These are phyloP conservation scores for Flueggea neowawraea DNA, from an alignment of 441 rosid genomes.

Conservation along the genomic window DNA sequence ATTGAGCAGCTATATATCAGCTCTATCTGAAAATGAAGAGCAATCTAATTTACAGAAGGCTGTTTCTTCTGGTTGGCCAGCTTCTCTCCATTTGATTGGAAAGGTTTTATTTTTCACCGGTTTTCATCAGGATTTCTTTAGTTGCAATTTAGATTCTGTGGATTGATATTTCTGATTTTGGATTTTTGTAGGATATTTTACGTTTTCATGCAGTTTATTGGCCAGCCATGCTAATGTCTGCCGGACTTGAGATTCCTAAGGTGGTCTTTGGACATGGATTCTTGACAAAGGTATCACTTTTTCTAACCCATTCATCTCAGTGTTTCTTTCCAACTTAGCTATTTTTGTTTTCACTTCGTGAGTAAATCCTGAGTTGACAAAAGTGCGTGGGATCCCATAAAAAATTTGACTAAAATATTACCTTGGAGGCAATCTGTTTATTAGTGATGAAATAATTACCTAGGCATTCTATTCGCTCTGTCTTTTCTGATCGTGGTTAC, in stretches of 20 bases:
- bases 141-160: no score
- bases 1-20: constrained; percentile 76
- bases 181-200: constrained; percentile 72
- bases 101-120: constrained; percentile 47
- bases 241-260: constrained; percentile 80
- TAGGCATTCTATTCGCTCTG: no score
- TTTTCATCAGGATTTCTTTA: constrained; percentile 5
- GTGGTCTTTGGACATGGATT: constrained; percentile 96
- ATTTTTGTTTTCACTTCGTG: no score
- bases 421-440: no score
- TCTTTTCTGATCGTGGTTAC: no score
- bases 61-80: constrained; percentile 91
- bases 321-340: not conserved
- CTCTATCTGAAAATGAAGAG: constrained; percentile 56
- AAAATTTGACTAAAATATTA: no score
- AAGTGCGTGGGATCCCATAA: no score
- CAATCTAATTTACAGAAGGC: constrained; percentile 58
- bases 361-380: no score
- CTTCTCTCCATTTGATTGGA: constrained; percentile 92
- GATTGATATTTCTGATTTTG: not conserved
- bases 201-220: constrained; percentile 99
- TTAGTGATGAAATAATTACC: no score
- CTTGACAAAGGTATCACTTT: constrained; percentile 72
- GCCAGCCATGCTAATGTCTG: constrained; percentile 99
- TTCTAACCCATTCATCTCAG: not conserved